Evolutionary conservation across 2,329 filamentous ascomycete genomes (phyloP).

Genomic region (Aspergillus latus): DNA sequence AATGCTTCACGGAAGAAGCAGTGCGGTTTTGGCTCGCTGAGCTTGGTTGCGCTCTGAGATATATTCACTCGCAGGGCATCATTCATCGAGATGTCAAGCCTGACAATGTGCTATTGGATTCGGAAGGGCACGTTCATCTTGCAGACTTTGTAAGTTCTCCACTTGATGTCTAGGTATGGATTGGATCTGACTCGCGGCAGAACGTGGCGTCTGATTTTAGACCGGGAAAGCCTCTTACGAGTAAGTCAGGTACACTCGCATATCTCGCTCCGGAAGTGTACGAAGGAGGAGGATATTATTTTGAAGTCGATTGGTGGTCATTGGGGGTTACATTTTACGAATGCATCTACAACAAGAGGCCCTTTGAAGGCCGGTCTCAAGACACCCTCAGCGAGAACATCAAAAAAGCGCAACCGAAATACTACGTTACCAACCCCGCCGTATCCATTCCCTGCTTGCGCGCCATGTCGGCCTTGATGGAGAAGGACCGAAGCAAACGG

Average conservation of each 20-base stretch:
- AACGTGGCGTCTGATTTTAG: slow-evolving; percentile 95
- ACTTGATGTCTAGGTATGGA: not conserved
- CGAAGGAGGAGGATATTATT: slow-evolving; percentile 80
- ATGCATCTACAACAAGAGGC: slow-evolving; percentile 98
- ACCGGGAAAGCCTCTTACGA: slow-evolving; percentile 78
- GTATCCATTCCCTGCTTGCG: slow-evolving; percentile 87
- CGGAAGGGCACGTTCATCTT: slow-evolving; percentile 90
- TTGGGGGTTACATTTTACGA: slow-evolving; percentile 98
- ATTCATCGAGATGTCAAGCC: slow-evolving; percentile 91
- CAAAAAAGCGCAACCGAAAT: slow-evolving; percentile 76
- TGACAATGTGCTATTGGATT: slow-evolving; percentile 84
- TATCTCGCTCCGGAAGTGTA: slow-evolving; percentile 97
- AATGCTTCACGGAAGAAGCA: slow-evolving; percentile 96
- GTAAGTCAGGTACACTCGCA: slow-evolving; percentile 93
- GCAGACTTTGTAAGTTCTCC: slow-evolving; percentile 80
- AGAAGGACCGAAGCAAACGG: slow-evolving; percentile 74
- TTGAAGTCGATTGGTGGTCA: slow-evolving; percentile 97
- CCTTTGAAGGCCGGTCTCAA: slow-evolving; percentile 88
- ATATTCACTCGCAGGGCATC: slow-evolving; percentile 82
- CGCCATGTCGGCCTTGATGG: slow-evolving; percentile 79
- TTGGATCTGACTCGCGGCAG: slow-evolving; percentile 47
- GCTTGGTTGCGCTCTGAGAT: slow-evolving; percentile 84
- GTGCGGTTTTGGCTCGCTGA: slow-evolving; percentile 97
- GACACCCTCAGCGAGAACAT: slow-evolving; percentile 77
- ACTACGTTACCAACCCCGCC: slow-evolving; percentile 86